These are phyloP conservation scores for Austroboletus festivus DNA, from an alignment of 768 basidiomycete species.

Conservation along the genomic window DNA sequence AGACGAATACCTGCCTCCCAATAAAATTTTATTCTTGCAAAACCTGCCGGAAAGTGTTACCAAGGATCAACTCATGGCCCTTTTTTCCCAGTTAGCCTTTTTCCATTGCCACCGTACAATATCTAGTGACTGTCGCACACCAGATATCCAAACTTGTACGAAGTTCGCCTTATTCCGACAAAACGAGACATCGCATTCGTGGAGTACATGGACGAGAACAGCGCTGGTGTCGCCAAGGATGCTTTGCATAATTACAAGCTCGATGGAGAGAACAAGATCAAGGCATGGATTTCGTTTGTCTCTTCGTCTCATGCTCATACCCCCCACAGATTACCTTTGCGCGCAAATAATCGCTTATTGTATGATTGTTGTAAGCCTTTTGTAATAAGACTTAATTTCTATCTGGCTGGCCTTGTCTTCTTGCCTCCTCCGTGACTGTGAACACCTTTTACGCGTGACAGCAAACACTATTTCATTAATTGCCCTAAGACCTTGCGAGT, in stretches of 20 bases:
- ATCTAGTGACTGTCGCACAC: slow-evolving; percentile 1
- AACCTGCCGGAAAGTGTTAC: slow-evolving; percentile 92
- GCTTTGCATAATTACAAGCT: slow-evolving; percentile 97
- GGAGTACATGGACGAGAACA: slow-evolving; percentile 91
- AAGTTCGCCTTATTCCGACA: slow-evolving; percentile 97
- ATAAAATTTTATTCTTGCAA: slow-evolving; percentile 98
- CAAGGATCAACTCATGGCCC: slow-evolving; percentile 84
- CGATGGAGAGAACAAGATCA: slow-evolving; percentile 98
- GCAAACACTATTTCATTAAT: slow-evolving; percentile 19
- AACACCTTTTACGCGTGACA: neutral
- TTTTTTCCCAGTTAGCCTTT: slow-evolving; percentile 82
- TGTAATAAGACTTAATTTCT: slow-evolving; percentile 31
- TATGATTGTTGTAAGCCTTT: slow-evolving; percentile 30
- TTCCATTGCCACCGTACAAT: neutral
- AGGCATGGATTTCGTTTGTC: slow-evolving; percentile 46
- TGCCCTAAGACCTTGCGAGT: slow-evolving; percentile 24
- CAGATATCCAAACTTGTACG: slow-evolving; percentile 93
- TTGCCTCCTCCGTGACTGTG: slow-evolving; percentile 22
- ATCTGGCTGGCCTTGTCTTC: slow-evolving; percentile 9
- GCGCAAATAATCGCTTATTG: slow-evolving; percentile 51
- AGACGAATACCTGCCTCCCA: slow-evolving; percentile 98
- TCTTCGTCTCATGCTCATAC: slow-evolving; percentile 2
- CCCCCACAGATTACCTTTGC: slow-evolving; percentile 64
- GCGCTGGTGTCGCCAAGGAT: slow-evolving; percentile 89
- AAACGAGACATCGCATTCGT: slow-evolving; percentile 99